phyloP scores from a whole-genome alignment of 2,329 filamentous ascomycete genomes.

The Neofusicoccum sp. region DNA sequence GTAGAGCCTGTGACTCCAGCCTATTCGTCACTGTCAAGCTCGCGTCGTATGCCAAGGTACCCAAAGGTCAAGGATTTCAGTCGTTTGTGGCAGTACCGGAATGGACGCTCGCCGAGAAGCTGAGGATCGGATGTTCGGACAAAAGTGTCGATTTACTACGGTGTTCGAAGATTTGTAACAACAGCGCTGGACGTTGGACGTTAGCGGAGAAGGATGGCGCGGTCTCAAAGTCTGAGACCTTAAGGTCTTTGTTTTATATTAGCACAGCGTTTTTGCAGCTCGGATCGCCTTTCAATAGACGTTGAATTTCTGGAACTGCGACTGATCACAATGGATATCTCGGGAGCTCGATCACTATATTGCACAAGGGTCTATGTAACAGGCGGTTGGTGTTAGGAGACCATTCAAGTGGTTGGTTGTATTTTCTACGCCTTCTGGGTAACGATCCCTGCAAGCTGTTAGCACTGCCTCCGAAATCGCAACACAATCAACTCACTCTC shows the following conservation, averaged over 20 bases:
- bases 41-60: not conserved
- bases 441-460: constrained; percentile 33
- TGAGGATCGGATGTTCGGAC: not conserved
- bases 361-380: constrained; percentile 42
- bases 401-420: constrained; percentile 27
- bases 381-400: constrained; percentile 26
- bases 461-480: not conserved
- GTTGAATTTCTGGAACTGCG: not conserved
- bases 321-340: constrained; percentile 9
- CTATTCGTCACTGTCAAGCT: constrained; percentile 11
- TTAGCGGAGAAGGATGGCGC: not conserved
- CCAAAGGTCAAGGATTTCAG: constrained; percentile 24
- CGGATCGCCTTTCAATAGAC: not conserved
- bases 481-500: constrained; percentile 68
- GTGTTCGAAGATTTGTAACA: not conserved
- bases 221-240: not conserved
- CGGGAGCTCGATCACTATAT: constrained; percentile 25
- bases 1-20: constrained; percentile 10
- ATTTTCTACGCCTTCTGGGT: constrained; percentile 36
- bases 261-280: not conserved
- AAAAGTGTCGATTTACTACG: not conserved
- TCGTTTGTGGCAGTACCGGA: constrained; percentile 25
- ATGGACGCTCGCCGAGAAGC: constrained; percentile 20
- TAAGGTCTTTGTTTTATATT: not conserved
- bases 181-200: constrained; percentile 4